Percentiles rank a stretch among this genome's conserved stretches.
Evolutionary conservation across 176 grass and related monocot species (phyloP).

Genomic region (Carex cristatella): DNA sequence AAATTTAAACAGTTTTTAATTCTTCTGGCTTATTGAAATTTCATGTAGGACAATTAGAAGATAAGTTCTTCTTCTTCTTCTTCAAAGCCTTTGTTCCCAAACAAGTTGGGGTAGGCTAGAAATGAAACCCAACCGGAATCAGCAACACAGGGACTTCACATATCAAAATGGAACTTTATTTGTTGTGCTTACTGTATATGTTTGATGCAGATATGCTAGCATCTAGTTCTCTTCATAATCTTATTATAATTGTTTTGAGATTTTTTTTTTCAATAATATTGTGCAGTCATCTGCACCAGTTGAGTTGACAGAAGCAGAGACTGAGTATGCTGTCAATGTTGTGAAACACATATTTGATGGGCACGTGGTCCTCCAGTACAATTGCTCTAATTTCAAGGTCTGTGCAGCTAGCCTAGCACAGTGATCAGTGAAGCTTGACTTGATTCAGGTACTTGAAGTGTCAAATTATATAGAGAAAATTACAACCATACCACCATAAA

Average conservation of each 20-base stretch:
- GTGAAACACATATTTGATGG: conserved; percentile 91
- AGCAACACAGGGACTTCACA: no score
- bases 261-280: neutral
- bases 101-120: no score
- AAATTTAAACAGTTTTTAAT: neutral
- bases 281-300: conserved; percentile 79
- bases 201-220: neutral
- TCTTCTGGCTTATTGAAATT: neutral
- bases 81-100: no score
- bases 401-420: no score
- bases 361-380: conserved; percentile 85
- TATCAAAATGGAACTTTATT: neutral
- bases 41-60: neutral
- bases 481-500: neutral
- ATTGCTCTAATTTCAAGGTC: conserved; percentile 55
- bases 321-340: conserved; percentile 94
- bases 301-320: conserved; percentile 97
- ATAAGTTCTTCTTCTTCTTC: neutral
- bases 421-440: no score
- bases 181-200: neutral
- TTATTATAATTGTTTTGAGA: neutral
- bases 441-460: no score
- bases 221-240: neutral
- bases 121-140: no score
- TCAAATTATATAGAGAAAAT: neutral